phyloP scores from a whole-genome alignment of 2,329 filamentous ascomycete species.

The Ceratocystis lukuohia region DNA sequence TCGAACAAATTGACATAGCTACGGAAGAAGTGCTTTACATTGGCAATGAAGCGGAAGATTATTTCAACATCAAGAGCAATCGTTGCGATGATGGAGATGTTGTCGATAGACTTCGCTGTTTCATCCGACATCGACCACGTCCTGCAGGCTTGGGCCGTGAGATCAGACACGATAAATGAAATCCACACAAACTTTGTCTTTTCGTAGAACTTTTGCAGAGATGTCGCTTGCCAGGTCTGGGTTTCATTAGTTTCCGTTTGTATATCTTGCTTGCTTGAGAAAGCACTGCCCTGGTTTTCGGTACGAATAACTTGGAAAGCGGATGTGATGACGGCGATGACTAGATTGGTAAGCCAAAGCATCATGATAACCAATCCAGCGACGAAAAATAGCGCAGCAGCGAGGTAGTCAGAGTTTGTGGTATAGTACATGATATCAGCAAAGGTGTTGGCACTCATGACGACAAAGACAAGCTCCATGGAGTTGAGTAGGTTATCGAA shows the following conservation, averaged over 20 bases:
- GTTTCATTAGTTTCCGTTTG: conserved; percentile 50
- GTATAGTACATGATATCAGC: conserved; percentile 90
- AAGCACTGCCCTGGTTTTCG: conserved; percentile 87
- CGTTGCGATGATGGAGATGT: conserved; percentile 63
- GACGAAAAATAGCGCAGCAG: conserved; percentile 65
- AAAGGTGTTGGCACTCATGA: conserved; percentile 98
- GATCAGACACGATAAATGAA: conserved; percentile 60
- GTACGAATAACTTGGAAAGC: conserved; percentile 97
- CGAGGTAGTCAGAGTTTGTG: conserved; percentile 79
- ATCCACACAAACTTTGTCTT: conserved; percentile 70
- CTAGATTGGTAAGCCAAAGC: conserved; percentile 88
- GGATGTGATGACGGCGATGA: conserved; percentile 93
- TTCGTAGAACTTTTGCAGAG: conserved; percentile 58
- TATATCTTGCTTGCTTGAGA: conserved; percentile 30
- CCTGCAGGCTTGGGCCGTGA: conserved; percentile 65
- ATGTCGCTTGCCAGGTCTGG: conserved; percentile 30
- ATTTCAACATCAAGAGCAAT: conserved; percentile 72
- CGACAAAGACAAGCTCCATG: conserved; percentile 85
- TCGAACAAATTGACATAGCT: conserved; percentile 68
- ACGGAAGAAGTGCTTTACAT: conserved; percentile 70
- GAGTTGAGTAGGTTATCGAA: conserved; percentile 94
- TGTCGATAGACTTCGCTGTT: conserved; percentile 52
- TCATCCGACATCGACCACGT: conserved; percentile 59
- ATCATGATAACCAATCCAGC: conserved; percentile 78
- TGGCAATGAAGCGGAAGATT: conserved; percentile 57